Evolutionary conservation across 352 stramenopile genomes (phyloP).

Genomic region (Pythium sukuiense): DNA sequence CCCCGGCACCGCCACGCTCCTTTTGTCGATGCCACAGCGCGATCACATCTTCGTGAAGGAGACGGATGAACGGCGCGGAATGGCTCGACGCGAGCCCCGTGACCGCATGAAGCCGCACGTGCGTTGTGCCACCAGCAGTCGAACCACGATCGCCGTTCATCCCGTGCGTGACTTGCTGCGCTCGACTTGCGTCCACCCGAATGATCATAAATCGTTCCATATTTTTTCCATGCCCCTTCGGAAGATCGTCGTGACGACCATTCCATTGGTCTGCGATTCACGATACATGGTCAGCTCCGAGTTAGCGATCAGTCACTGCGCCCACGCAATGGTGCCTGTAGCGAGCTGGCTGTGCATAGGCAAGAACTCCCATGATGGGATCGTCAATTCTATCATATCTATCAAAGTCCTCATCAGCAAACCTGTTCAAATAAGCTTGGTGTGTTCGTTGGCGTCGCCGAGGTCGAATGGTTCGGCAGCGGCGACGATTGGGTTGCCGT

Average conservation of each 20-base stretch:
- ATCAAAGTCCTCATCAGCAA: neutral
- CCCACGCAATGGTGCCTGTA: neutral
- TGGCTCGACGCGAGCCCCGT: slow-evolving; percentile 49
- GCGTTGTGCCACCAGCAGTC: neutral
- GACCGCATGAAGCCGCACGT: slow-evolving; percentile 27
- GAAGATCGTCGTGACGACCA: slow-evolving; percentile 3
- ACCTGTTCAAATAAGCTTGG: slow-evolving; percentile 39
- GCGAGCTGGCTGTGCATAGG: neutral
- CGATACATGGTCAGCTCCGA: too few species aligned
- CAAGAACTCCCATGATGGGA: neutral
- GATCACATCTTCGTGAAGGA: slow-evolving; percentile 42
- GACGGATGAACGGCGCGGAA: slow-evolving; percentile 41
- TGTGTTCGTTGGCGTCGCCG: slow-evolving; percentile 32
- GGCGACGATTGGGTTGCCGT: slow-evolving; percentile 16
- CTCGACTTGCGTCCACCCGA: neutral
- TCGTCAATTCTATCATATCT: slow-evolving; percentile 6
- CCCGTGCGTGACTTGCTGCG: neutral
- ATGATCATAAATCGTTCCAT: slow-evolving; percentile 4
- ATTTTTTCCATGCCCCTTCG: slow-evolving; percentile 8
- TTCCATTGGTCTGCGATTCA: neutral
- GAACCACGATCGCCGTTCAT: neutral
- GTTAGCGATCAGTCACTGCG: too few species aligned
- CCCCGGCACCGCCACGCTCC: neutral
- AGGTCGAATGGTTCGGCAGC: slow-evolving; percentile 8
- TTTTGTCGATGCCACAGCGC: slow-evolving; percentile 12